phyloP scores from a whole-genome alignment of 2,329 filamentous ascomycete genomes.

The Botrytis medusae region DNA sequence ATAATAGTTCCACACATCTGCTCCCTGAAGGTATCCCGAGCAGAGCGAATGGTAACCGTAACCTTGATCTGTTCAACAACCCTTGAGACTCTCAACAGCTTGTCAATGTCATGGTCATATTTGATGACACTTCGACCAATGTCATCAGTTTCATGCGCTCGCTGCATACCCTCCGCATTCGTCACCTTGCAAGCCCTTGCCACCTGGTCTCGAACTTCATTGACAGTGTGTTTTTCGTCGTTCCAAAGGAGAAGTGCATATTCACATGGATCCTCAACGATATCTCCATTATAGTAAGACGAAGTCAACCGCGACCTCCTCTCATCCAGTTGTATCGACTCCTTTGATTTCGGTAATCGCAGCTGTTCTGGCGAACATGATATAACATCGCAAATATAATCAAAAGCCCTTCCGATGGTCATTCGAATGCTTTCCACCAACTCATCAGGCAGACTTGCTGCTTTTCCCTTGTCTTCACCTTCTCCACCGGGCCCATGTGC shows the following conservation, averaged over 20 bases:
- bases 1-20: slow-evolving; percentile 99
- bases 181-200: slow-evolving; percentile 81
- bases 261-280: slow-evolving; percentile 64
- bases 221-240: slow-evolving; percentile 95
- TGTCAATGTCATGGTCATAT: slow-evolving; percentile 69
- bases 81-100: slow-evolving; percentile 74
- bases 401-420: slow-evolving; percentile 81
- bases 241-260: slow-evolving; percentile 93
- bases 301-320: slow-evolving; percentile 71
- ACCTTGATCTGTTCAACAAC: slow-evolving; percentile 95
- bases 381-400: slow-evolving; percentile 97
- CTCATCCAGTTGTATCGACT: slow-evolving; percentile 81
- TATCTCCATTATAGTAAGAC: slow-evolving; percentile 70
- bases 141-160: slow-evolving; percentile 86
- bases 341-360: slow-evolving; percentile 77
- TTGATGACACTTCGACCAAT: slow-evolving; percentile 83
- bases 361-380: slow-evolving; percentile 97
- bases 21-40: slow-evolving; percentile 92
- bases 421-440: slow-evolving; percentile 75
- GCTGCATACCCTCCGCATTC: slow-evolving; percentile 64
- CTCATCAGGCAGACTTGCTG: slow-evolving; percentile 67
- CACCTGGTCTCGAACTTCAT: slow-evolving; percentile 87
- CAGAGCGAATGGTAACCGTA: slow-evolving; percentile 89
- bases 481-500: slow-evolving; percentile 51
- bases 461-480: slow-evolving; percentile 58